These are phyloP conservation scores for Mycena vitilis DNA, from an alignment of 768 basidiomycete species.

Conservation along the genomic window DNA sequence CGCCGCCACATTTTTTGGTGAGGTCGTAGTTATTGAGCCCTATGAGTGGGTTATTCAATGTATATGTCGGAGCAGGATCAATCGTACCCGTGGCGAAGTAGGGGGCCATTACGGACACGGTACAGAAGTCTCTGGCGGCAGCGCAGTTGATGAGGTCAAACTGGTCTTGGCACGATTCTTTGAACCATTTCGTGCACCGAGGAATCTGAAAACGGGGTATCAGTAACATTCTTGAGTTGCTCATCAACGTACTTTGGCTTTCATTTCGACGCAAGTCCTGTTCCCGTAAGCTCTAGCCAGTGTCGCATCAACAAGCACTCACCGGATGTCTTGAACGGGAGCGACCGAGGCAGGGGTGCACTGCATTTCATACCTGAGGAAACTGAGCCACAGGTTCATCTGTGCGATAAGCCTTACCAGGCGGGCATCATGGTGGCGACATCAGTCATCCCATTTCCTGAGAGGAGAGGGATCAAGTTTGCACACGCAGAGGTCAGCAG, in stretches of 20 bases:
- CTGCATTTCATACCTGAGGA: slow-evolving; percentile 52
- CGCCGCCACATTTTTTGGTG: slow-evolving; percentile 13
- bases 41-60: neutral
- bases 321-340: slow-evolving; percentile 48
- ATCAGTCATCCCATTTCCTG: slow-evolving; percentile 59
- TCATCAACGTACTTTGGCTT: slow-evolving; percentile 45
- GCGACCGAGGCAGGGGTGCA: slow-evolving; percentile 47
- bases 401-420: slow-evolving; percentile 3
- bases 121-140: slow-evolving; percentile 55
- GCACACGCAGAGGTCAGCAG: neutral
- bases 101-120: slow-evolving; percentile 37
- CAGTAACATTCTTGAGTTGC: neutral
- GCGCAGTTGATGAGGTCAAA: slow-evolving; percentile 57
- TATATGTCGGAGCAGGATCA: neutral
- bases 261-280: slow-evolving; percentile 56
- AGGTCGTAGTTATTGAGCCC: slow-evolving; percentile 28
- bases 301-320: neutral
- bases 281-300: neutral
- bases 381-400: neutral
- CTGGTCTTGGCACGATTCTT: slow-evolving; percentile 53
- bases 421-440: slow-evolving; percentile 24
- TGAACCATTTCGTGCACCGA: slow-evolving; percentile 54
- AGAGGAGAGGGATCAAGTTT: neutral
- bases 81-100: slow-evolving; percentile 30
- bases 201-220: slow-evolving; percentile 47